Percentiles rank a stretch among this genome's conserved stretches.
Conservation (phyloP, 1,284 basidiomycete genomes). For the Moesziomyces sp. region DNA sequence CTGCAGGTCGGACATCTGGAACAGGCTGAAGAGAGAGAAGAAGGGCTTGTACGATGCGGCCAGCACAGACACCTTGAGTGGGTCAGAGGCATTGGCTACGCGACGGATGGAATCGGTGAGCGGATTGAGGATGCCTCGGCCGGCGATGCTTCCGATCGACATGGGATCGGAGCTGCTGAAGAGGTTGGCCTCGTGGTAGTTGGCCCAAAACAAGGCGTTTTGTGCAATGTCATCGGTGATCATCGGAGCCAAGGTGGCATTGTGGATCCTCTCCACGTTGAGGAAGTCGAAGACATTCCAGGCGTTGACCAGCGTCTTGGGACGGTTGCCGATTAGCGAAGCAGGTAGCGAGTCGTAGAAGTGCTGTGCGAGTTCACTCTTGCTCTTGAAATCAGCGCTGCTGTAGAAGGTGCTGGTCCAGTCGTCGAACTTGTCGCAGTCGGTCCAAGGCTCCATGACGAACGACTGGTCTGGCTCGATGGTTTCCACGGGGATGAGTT, state of each 20-base stretch:
- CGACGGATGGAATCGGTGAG: slow-evolving; percentile 78
- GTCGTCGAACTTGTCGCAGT: slow-evolving; percentile 63
- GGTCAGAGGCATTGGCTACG: slow-evolving; percentile 80
- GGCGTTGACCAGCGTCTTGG: slow-evolving; percentile 77
- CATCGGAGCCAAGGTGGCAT: slow-evolving; percentile 41
- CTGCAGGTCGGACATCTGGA: slow-evolving; percentile 33
- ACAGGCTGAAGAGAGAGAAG: slow-evolving; percentile 83
- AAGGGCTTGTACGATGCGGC: slow-evolving; percentile 85
- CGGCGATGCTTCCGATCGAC: slow-evolving; percentile 84
- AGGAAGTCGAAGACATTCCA: slow-evolving; percentile 76
- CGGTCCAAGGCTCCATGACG: slow-evolving; percentile 84
- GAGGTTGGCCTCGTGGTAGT: slow-evolving; percentile 81
- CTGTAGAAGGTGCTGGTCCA: slow-evolving; percentile 61
- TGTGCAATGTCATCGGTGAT: slow-evolving; percentile 33
- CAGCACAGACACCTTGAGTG: slow-evolving; percentile 80
- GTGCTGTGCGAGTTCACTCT: slow-evolving; percentile 72
- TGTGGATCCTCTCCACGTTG: slow-evolving; percentile 76
- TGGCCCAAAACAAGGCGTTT: slow-evolving; percentile 71
- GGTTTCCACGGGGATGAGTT: slow-evolving; percentile 76
- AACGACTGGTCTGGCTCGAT: slow-evolving; percentile 83
- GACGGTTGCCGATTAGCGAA: slow-evolving; percentile 76
- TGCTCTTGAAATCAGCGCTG: slow-evolving; percentile 72
- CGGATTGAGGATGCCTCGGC: slow-evolving; percentile 78
- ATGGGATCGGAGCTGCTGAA: slow-evolving; percentile 76
- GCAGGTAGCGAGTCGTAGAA: slow-evolving; percentile 77